Evolutionary conservation across 495 filamentous ascomycete genomes (phyloP).

Genomic region (Poronia punctata): DNA sequence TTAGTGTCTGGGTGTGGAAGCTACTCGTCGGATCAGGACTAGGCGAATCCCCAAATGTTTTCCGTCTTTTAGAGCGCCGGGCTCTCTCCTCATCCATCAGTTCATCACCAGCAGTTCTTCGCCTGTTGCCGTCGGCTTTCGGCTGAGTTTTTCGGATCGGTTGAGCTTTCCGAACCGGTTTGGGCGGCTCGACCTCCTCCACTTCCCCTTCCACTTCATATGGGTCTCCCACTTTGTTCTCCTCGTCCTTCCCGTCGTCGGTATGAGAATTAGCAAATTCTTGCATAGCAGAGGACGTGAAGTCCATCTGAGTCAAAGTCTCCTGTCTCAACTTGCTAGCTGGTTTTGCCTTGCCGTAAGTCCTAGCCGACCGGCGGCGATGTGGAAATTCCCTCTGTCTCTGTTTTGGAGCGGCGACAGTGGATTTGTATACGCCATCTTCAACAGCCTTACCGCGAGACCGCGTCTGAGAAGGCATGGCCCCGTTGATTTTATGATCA

Average conservation of each 20-base stretch:
- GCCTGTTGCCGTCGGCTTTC: slow-evolving; percentile 14
- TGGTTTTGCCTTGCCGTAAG: slow-evolving; percentile 30
- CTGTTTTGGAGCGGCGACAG: slow-evolving; percentile 35
- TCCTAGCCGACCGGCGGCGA: slow-evolving; percentile 27
- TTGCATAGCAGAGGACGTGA: slow-evolving; percentile 20
- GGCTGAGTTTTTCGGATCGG: slow-evolving; percentile 12
- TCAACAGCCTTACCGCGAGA: slow-evolving; percentile 15
- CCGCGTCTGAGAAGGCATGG: slow-evolving; percentile 30
- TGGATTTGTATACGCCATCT: slow-evolving; percentile 23
- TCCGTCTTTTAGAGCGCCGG: slow-evolving; percentile 26
- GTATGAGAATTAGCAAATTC: slow-evolving; percentile 8
- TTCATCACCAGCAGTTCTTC: slow-evolving; percentile 21
- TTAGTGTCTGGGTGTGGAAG: slow-evolving; percentile 40
- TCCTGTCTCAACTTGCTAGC: slow-evolving; percentile 29
- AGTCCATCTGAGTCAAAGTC: slow-evolving; percentile 46
- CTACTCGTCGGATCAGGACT: slow-evolving; percentile 21
- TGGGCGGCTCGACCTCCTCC: slow-evolving; percentile 8
- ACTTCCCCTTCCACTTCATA: slow-evolving; percentile 9
- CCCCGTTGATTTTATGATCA: no score
- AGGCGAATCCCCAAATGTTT: slow-evolving; percentile 36
- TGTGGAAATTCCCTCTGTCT: slow-evolving; percentile 34
- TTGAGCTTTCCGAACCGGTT: slow-evolving; percentile 1
- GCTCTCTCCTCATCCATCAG: slow-evolving; percentile 12
- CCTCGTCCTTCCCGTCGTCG: slow-evolving; percentile 10
- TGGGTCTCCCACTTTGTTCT: slow-evolving; percentile 11